phyloP scores from a whole-genome alignment of 2,329 filamentous ascomycete species.

The Chlorencoelia australis region DNA sequence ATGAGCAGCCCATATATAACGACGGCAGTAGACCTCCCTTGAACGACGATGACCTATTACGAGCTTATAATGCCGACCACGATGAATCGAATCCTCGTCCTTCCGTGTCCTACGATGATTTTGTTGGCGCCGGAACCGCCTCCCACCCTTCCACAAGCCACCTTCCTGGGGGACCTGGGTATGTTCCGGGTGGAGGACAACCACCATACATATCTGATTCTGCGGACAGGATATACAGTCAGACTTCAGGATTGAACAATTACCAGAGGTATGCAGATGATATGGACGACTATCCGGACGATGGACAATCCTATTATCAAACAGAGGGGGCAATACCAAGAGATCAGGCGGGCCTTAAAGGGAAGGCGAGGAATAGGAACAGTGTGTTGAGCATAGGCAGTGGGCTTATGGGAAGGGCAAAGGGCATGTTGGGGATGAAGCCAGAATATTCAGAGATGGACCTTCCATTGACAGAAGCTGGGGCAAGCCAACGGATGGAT shows the following conservation, averaged over 20 bases:
- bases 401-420: constrained; percentile 76
- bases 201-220: constrained; percentile 19
- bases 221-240: constrained; percentile 35
- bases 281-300: constrained; percentile 70
- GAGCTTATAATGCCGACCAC: constrained; percentile 54
- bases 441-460: constrained; percentile 95
- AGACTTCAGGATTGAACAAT: constrained; percentile 75
- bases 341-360: constrained; percentile 39
- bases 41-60: constrained; percentile 71
- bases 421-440: constrained; percentile 83
- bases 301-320: constrained; percentile 76
- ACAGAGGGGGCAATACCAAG: constrained; percentile 52
- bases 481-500: constrained; percentile 36
- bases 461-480: constrained; percentile 77
- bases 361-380: constrained; percentile 66
- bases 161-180: constrained; percentile 25
- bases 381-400: constrained; percentile 83
- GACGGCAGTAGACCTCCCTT: constrained; percentile 68
- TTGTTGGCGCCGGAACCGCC: constrained; percentile 60
- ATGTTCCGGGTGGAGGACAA: constrained; percentile 12
- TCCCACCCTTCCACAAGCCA: constrained; percentile 36
- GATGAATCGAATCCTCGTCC: constrained; percentile 59
- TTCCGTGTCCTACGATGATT: constrained; percentile 90
- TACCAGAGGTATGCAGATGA: constrained; percentile 88
- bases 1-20: constrained; percentile 61